These are phyloP conservation scores for Zizania palustris DNA, from an alignment of 202 grass and related monocot genomes.

Conservation along the genomic window DNA sequence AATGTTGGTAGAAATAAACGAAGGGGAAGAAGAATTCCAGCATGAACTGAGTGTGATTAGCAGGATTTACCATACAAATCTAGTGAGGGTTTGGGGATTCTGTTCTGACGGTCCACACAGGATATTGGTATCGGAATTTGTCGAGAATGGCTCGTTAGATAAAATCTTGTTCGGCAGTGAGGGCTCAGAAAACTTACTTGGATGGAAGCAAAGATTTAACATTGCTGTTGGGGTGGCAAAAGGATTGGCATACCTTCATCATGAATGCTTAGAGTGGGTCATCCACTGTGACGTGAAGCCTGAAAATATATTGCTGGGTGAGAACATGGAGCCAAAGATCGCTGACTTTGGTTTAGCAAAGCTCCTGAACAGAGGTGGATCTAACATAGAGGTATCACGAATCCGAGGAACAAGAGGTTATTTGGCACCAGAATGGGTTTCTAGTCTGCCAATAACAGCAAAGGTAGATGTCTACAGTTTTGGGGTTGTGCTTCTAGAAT, in stretches of 20 bases:
- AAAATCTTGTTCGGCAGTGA: conserved; percentile 33
- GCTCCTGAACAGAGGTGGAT: conserved; percentile 52
- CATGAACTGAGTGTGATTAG: conserved; percentile 43
- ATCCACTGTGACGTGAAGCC: conserved; percentile 54
- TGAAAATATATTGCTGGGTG: conserved; percentile 45
- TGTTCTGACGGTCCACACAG: conserved; percentile 47
- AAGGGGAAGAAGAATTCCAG: conserved; percentile 52
- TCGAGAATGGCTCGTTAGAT: conserved; percentile 47
- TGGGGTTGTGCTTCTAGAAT: conserved; percentile 55
- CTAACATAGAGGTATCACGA: conserved; percentile 47
- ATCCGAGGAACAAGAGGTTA: conserved; percentile 64
- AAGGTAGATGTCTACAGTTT: conserved; percentile 71
- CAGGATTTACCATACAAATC: conserved; percentile 60
- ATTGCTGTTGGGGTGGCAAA: conserved; percentile 43
- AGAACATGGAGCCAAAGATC: conserved; percentile 51
- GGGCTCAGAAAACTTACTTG: conserved; percentile 16
- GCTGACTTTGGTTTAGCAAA: conserved; percentile 64
- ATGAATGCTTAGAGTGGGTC: conserved; percentile 48
- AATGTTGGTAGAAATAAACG: conserved; percentile 38
- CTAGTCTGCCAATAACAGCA: conserved; percentile 54
- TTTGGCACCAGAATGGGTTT: conserved; percentile 62
- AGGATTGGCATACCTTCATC: conserved; percentile 54
- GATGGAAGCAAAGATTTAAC: conserved; percentile 41
- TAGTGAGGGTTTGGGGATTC: conserved; percentile 50
- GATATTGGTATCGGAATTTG: conserved; percentile 48